Evolutionary conservation across 306 rosid genomes (phyloP).

Genomic region (Alnus rubra): DNA sequence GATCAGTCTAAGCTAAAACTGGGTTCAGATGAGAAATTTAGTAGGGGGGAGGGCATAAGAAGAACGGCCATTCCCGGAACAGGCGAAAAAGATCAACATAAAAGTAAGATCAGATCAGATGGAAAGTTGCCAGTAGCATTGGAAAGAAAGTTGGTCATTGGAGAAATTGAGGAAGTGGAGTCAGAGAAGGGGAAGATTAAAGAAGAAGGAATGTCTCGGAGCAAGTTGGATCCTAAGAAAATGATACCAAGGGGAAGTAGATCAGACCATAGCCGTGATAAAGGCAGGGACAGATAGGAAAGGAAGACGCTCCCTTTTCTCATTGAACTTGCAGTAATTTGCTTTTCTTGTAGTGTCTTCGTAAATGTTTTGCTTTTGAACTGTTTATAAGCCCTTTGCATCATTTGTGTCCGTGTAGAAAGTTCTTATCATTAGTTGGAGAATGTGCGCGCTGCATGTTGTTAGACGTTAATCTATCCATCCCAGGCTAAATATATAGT

Average conservation of each 20-base stretch:
- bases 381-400: neutral
- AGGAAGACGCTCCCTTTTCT: neutral
- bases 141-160: conserved; percentile 49
- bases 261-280: conserved; percentile 64
- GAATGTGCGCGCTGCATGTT: too few relatives aligned
- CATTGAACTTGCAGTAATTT: neutral
- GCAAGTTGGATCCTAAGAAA: conserved; percentile 55
- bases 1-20: conserved; percentile 43
- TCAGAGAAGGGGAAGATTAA: conserved; percentile 36
- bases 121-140: conserved; percentile 45
- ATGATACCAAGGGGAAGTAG: conserved; percentile 53
- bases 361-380: neutral
- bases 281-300: conserved; percentile 49
- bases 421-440: neutral
- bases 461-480: neutral
- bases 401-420: neutral
- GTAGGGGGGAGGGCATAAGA: conserved; percentile 44
- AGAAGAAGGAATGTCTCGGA: conserved; percentile 39
- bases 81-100: conserved; percentile 48
- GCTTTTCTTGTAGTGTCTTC: neutral
- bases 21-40: conserved; percentile 44
- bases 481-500: neutral
- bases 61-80: conserved; percentile 38
- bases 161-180: conserved; percentile 42
- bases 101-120: conserved; percentile 37